Conservation (phyloP, 2,329 filamentous ascomycete genomes). For the Fusarium sp. region DNA sequence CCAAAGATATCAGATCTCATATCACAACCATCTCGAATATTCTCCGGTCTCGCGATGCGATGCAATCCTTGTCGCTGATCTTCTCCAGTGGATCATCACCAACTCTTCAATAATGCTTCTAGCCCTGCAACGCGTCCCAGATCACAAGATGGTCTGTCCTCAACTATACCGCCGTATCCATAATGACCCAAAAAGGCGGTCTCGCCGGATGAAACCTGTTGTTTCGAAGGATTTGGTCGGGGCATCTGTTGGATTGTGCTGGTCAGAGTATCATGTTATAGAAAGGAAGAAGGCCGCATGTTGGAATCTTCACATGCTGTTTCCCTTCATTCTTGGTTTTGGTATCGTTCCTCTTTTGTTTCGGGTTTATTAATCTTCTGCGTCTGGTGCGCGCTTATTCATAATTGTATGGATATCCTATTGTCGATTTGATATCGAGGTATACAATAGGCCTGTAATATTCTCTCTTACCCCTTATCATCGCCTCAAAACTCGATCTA, state of each 20-base stretch:
- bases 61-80: conserved; percentile 1
- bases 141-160: conserved; percentile 12
- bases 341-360: neutral
- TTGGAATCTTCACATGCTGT: neutral
- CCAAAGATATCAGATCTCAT: neutral
- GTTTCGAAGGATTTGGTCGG: conserved; percentile 9
- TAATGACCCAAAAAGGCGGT: neutral
- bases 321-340: neutral
- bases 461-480: neutral
- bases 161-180: neutral
- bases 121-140: conserved; percentile 1
- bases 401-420: neutral
- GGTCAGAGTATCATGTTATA: neutral
- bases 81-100: neutral
- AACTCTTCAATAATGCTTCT: neutral
- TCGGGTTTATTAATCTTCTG: neutral
- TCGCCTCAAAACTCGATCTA: neutral
- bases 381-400: neutral
- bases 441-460: neutral
- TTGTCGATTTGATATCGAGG: conserved; percentile 8
- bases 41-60: neutral
- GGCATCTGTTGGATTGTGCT: conserved; percentile 9
- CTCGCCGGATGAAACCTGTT: neutral
- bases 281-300: neutral
- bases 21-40: neutral